Evolutionary conservation across 495 filamentous ascomycete genomes (phyloP).

Genomic region (Chaetomium cochliodes): DNA sequence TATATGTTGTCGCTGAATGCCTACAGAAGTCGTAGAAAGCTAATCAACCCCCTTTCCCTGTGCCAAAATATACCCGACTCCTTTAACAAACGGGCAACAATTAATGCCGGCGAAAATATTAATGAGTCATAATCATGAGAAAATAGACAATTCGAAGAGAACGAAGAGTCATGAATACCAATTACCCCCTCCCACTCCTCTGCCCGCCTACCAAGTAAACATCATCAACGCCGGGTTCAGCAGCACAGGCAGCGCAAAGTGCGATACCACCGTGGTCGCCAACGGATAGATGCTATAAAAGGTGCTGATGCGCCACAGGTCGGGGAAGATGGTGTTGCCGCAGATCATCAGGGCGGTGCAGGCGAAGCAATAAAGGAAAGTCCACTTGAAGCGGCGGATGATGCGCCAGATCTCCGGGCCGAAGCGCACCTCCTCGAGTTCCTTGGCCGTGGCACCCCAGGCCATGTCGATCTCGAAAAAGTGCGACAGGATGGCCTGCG

Average conservation of each 20-base stretch:
- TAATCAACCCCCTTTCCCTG: background rate
- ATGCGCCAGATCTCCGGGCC: slow-evolving; percentile 9
- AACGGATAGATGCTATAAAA: slow-evolving; percentile 78
- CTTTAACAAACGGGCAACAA: background rate
- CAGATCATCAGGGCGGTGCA: slow-evolving; percentile 55
- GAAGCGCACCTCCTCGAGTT: slow-evolving; percentile 55
- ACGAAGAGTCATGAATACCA: background rate
- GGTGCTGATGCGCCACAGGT: slow-evolving; percentile 66
- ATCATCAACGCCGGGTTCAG: slow-evolving; percentile 80
- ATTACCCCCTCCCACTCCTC: background rate
- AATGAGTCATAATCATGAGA: slow-evolving; percentile 3
- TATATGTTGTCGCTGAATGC: slow-evolving; percentile 13
- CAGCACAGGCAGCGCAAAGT: slow-evolving; percentile 67
- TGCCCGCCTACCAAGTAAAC: slow-evolving; percentile 62
- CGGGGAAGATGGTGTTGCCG: slow-evolving; percentile 65
- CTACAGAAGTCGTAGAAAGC: background rate
- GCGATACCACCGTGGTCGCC: slow-evolving; percentile 65
- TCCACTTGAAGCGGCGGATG: slow-evolving; percentile 63
- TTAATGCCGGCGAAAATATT: background rate
- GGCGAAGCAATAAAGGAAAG: slow-evolving; percentile 55
- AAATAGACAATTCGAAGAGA: background rate
- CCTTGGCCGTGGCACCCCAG: slow-evolving; percentile 70
- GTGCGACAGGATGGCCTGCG: slow-evolving; percentile 64
- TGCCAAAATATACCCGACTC: slow-evolving; percentile 1
- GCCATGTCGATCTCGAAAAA: slow-evolving; percentile 73